phyloP scores from a whole-genome alignment of 352 stramenopile genomes.

The Phytophthora litchii region DNA sequence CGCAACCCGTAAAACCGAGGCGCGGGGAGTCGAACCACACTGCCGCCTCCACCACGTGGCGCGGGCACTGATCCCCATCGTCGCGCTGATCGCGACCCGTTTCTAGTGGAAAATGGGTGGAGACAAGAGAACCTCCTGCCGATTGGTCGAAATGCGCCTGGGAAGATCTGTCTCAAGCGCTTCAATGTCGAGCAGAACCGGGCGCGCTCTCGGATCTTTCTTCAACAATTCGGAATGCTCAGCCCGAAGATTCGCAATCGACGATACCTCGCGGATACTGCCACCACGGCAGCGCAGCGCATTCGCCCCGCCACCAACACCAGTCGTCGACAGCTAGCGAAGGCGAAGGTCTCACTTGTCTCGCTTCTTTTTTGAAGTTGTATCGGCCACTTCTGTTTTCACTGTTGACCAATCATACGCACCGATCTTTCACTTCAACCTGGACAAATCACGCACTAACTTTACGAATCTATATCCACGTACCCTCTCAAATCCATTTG shows the following conservation, averaged over 20 bases:
- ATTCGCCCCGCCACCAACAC: too few relatives aligned
- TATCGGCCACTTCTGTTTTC: conserved; percentile 29
- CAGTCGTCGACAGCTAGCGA: too few relatives aligned
- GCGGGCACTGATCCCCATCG: conserved; percentile 22
- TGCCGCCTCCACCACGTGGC: conserved; percentile 7
- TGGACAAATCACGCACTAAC: conserved; percentile 19
- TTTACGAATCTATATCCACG: not conserved
- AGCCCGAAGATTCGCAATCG: too few relatives aligned
- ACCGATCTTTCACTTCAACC: conserved; percentile 62
- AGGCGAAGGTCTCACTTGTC: too few relatives aligned
- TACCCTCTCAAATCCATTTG: not conserved
- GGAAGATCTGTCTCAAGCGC: conserved; percentile 34
- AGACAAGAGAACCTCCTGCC: conserved; percentile 8
- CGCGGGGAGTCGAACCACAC: not conserved
- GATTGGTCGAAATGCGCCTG: conserved; percentile 24
- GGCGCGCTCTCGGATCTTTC: conserved; percentile 18
- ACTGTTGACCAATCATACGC: conserved; percentile 30
- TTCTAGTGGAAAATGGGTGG: conserved; percentile 30
- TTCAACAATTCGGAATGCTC: conserved; percentile 26
- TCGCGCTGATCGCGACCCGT: conserved; percentile 21
- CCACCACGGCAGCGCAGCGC: too few relatives aligned
- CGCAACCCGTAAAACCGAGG: not conserved
- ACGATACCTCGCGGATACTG: too few relatives aligned
- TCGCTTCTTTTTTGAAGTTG: conserved; percentile 74
- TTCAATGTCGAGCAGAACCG: conserved; percentile 50